phyloP scores from a whole-genome alignment of 768 basidiomycete species.

The Butyriboletus loyo region DNA sequence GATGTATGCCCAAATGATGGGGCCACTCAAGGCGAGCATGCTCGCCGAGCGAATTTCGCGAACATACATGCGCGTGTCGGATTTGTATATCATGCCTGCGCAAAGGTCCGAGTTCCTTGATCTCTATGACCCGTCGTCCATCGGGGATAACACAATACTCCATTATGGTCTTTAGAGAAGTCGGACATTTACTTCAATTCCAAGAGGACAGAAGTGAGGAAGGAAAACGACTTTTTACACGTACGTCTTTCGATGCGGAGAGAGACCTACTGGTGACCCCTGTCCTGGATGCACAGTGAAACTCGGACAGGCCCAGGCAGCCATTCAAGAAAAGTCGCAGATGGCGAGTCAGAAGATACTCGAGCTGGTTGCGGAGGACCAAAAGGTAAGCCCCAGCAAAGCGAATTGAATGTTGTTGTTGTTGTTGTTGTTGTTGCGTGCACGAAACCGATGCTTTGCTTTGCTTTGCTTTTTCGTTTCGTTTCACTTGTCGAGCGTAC shows the following conservation, averaged over 20 bases:
- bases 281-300: background rate
- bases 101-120: slow-evolving; percentile 12
- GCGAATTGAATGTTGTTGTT: too few species aligned
- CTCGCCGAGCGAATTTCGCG: slow-evolving; percentile 17
- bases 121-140: background rate
- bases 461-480: background rate
- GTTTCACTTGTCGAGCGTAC: background rate
- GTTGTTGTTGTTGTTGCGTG: too few species aligned
- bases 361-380: slow-evolving; percentile 14
- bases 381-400: background rate
- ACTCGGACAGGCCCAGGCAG: slow-evolving; percentile 11
- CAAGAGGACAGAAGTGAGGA: slow-evolving; percentile 19
- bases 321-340: slow-evolving; percentile 18
- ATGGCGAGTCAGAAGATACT: slow-evolving; percentile 13
- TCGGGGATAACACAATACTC: too few species aligned
- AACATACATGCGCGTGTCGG: slow-evolving; percentile 19
- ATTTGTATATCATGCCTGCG: slow-evolving; percentile 20
- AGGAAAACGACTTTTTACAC: slow-evolving; percentile 9
- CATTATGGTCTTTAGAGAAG: background rate
- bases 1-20: slow-evolving; percentile 24
- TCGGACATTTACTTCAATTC: slow-evolving; percentile 18
- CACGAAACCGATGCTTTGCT: too few species aligned
- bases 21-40: slow-evolving; percentile 24
- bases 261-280: background rate
- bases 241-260: background rate